Evolutionary conservation across 2,329 filamentous ascomycete genomes (phyloP), one percentile per base, ranked within the genome.

Genomic region (Massarina eburnea): DNA sequence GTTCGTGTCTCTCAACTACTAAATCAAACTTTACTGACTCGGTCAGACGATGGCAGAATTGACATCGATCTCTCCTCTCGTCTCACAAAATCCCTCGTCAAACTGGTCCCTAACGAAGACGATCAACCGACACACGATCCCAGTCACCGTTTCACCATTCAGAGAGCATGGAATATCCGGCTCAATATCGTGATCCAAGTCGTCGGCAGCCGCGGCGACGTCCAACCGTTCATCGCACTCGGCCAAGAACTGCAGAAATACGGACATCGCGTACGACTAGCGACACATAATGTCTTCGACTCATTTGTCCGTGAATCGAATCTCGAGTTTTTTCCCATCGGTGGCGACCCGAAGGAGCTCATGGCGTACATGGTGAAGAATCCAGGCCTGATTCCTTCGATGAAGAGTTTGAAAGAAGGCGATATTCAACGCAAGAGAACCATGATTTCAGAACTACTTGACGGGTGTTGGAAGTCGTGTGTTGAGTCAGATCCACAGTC

Each of bases 151-250:
- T 26, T 18, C n/a, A 22, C 21, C 10, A 20, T 26, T 8, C 4
- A 6, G 10, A 8, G 12, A 3, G 8, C 38, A 10, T 40, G 38
- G 38, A 17, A 7, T 17, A 19, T 42, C n/a, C 35, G 17, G 9
- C 37, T 80, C 29, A 81, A 80, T 43, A 73, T 81, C 29, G 77
- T 80, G 3, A 78, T 82, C 41, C 78, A 80, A 43, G 75, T 80
- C 4, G 78, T 82, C 0, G 76, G 76, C n/a, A 73, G 68, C 5
- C 68, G 75, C 8, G 79, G 79, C 2, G 79, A 81, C 56, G 77
- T 81, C 1, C 81, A 84, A 43, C 81, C 81, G 0, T 84, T 84
- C 43, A 67, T 84, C 39, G 78, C 80, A 0, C 68, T 84, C 1
- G 81, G 78, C 0, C 74, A 71, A 22, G 71, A 74, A 12, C 57